Evolutionary conservation across 306 rosid genomes (phyloP).

Genomic region (Geum urbanum): DNA sequence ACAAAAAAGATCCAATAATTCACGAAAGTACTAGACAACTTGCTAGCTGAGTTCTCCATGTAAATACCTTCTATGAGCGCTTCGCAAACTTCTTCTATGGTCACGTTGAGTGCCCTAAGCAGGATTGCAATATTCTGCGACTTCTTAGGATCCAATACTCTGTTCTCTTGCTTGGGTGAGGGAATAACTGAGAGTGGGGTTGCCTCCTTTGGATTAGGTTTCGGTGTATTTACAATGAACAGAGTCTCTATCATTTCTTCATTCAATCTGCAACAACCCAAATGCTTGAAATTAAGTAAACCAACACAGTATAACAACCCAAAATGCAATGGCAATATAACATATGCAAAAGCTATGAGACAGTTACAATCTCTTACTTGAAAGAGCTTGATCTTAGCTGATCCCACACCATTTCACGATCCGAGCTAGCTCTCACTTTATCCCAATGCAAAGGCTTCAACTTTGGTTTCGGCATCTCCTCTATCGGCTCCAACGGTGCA

Average conservation of each 20-base stretch:
- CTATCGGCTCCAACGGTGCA: conserved; percentile 33
- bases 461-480: conserved; percentile 63
- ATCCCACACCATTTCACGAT: conserved; percentile 99
- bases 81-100: conserved; percentile 80
- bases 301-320: conserved; percentile 20
- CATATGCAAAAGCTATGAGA: not conserved
- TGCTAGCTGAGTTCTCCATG: not conserved
- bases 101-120: conserved; percentile 79
- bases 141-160: conserved; percentile 87
- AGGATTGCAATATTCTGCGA: conserved; percentile 87
- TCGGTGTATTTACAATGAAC: conserved; percentile 61
- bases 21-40: not conserved
- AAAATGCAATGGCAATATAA: not conserved
- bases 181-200: conserved; percentile 45
- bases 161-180: conserved; percentile 43
- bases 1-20: not conserved
- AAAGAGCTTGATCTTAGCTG: conserved; percentile 91
- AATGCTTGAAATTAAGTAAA: conserved; percentile 19
- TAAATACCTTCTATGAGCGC: conserved; percentile 76
- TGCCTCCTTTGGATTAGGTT: conserved; percentile 39
- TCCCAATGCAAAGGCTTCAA: conserved; percentile 98
- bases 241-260: conserved; percentile 93
- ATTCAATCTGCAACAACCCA: conserved; percentile 59
- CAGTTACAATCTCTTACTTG: conserved; percentile 49
- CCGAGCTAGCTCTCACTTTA: conserved; percentile 95